Base-by-base conservation (phyloP, 148 eudicot species). In the Pouteria glomerata region DNA sequence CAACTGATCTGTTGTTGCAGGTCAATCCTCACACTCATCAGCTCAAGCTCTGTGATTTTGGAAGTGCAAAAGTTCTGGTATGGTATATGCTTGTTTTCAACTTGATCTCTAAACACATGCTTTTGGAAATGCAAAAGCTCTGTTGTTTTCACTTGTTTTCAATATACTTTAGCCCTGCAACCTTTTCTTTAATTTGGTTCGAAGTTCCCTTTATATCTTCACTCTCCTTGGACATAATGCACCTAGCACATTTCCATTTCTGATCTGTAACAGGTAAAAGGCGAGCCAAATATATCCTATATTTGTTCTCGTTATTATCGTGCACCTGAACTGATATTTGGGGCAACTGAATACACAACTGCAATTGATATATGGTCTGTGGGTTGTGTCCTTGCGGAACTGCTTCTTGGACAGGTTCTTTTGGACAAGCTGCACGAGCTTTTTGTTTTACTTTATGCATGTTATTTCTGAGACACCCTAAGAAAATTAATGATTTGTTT, bases 41-140 rank as follows among this genome's bases (percentile, higher is more conserved):
- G 75, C 70, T 83, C 62, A 83, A 83, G 58, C 83, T 83, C 21
- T 83, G 86, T 80, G 86, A 84, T 68, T 84, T 84, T 76, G 87
- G 87, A 50, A 84, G 87, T 71, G 87, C 87, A 57, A 84, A 84
- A 79, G 87, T 77, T 68, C 78, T 81, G 85, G 85, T 83, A 83
- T 12, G 33, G 13, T 47, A 10, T 44, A 14, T 62, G 57, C 39
- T 47, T 60, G 3, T 33, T 34, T 60, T 10, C 19, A n/a, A 60
- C 41, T 60, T 60, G 2, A 33, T 33, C 37, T 33, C 21, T 50
- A 50, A 50, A 19, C 21, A 19, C 4, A 50, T 50, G 55, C 55
- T 19, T 50, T 16, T 50, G 19, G 21, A 16, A 2, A 16, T 10
- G n/a, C n/a, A n/a, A n/a, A n/a, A n/a, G n/a, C n/a, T n/a, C n/a